phyloP scores from a whole-genome alignment of 768 basidiomycete species.

The Krasilnikovozyma curviuscula region DNA sequence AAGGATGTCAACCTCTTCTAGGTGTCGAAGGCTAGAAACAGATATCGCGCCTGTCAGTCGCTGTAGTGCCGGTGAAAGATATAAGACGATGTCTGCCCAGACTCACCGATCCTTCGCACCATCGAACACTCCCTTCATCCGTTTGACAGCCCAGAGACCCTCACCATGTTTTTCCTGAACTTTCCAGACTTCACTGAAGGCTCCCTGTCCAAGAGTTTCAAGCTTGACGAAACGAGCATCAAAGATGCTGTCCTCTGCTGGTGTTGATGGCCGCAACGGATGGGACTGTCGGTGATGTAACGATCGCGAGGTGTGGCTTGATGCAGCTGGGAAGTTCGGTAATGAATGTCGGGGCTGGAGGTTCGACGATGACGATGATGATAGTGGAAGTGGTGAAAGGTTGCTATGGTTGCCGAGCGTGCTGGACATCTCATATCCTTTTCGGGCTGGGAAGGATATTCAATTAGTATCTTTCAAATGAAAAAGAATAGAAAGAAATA shows the following conservation, averaged over 20 bases:
- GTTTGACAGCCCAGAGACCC: conserved; percentile 67
- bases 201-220: conserved; percentile 69
- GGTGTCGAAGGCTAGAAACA: conserved; percentile 39
- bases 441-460: background rate
- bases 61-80: background rate
- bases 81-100: background rate
- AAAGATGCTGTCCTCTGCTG: conserved; percentile 32
- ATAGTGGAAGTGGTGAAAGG: conserved; percentile 15
- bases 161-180: conserved; percentile 26
- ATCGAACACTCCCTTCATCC: conserved; percentile 67
- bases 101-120: conserved; percentile 74
- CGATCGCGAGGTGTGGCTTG: conserved; percentile 9
- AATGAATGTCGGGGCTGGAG: conserved; percentile 15
- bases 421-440: too few species aligned
- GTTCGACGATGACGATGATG: conserved; percentile 18
- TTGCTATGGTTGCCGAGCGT: conserved; percentile 5
- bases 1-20: conserved; percentile 86
- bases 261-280: conserved; percentile 23
- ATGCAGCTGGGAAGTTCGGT: conserved; percentile 8
- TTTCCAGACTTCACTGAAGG: conserved; percentile 84
- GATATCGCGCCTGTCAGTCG: conserved; percentile 1
- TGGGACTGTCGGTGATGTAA: conserved; percentile 15
- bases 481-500: background rate
- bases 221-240: conserved; percentile 62
- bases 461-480: background rate